A percentile compares a stretch with the other conserved stretches of the same genome.
Evolutionary conservation across 2,329 filamentous ascomycete species (phyloP).

Genomic region (Aspergillus fijiensis): DNA sequence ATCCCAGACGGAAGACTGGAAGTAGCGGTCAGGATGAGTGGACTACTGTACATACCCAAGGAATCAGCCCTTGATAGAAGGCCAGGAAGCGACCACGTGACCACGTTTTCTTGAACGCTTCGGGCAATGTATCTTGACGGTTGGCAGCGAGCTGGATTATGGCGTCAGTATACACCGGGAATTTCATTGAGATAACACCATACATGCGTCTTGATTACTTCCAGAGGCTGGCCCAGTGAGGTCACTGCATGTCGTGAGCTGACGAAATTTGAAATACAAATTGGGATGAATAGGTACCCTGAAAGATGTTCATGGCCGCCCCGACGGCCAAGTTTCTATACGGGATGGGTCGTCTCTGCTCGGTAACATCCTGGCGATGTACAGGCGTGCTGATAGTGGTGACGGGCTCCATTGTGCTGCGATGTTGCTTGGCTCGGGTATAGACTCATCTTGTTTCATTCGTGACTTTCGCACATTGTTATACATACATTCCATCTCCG

Average conservation of each 20-base stretch:
- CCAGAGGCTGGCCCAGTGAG: constrained; percentile 2
- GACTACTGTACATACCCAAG: constrained; percentile 1
- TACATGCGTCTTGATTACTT: constrained; percentile 10
- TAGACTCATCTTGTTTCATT: no score
- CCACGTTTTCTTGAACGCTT: constrained; percentile 6
- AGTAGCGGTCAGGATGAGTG: no score
- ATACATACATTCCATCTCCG: no score
- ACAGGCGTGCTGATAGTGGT: background rate
- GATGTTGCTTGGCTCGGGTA: background rate
- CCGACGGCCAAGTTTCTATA: constrained; percentile 8
- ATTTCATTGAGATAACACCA: background rate
- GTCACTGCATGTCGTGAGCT: background rate
- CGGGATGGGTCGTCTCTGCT: constrained; percentile 6
- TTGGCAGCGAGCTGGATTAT: constrained; percentile 1
- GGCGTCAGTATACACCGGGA: no score
- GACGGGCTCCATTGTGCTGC: background rate
- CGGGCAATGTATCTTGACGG: background rate
- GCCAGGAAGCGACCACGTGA: background rate
- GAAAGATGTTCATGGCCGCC: constrained; percentile 8
- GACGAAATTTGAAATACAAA: background rate
- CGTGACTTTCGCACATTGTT: no score
- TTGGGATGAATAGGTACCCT: background rate
- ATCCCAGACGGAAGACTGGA: no score
- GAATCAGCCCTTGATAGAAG: constrained; percentile 10
- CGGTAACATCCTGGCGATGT: background rate